Base-by-base conservation (phyloP, 371 early-diverging fungal genomes). In the Mucor piriformis region DNA sequence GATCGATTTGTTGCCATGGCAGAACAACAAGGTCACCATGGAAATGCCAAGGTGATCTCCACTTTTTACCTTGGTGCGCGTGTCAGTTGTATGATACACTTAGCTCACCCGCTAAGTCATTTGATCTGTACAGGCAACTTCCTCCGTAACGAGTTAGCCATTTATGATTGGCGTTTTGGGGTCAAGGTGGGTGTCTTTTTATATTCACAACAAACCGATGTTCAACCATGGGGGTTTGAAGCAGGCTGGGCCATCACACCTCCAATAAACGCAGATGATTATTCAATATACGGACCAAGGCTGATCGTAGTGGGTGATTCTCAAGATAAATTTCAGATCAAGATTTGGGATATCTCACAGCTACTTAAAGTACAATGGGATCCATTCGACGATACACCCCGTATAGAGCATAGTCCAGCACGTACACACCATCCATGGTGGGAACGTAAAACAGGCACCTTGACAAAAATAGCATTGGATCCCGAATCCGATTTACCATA, bases 111-210 rank as follows among this genome's bases (percentile, higher is more conserved):
- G 16, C 44, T 77, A 13, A 69, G 72, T 33, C 77, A 77, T 54
- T 53, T 77, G 33, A 67, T 77, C 8, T 72, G 71, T 35, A 68
- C 64, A 2, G 77, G 74, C 20, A 67, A 64, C 25, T 72, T 62
- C 29, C 51, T 60, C 10, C 50, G 54, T 6, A 60, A 68, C 23
- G 72, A 77, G 23, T 38, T 77, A 3, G 57, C 72, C 2, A 50
- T 74, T 11, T 77, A 65, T 25, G 77, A 77, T 47, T 77, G 77
- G 77, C 63, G 77, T 6, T 74, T 72, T 52, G 77, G 74, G 2
- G 27, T 55, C 3, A 49, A 43, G 16, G 50, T 58, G 15, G 58
- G 48, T 21, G 33, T 20, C 25, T 50, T 50, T 37, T 21, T 25
- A 32, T 46, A 55, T 54, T 10, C n/a, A n/a, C n/a, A n/a, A n/a